A percentile compares a stretch with the other conserved stretches of the same genome.
phyloP scores from a whole-genome alignment of 192 early-diverging fungal genomes.

The Coemansia sp. region DNA sequence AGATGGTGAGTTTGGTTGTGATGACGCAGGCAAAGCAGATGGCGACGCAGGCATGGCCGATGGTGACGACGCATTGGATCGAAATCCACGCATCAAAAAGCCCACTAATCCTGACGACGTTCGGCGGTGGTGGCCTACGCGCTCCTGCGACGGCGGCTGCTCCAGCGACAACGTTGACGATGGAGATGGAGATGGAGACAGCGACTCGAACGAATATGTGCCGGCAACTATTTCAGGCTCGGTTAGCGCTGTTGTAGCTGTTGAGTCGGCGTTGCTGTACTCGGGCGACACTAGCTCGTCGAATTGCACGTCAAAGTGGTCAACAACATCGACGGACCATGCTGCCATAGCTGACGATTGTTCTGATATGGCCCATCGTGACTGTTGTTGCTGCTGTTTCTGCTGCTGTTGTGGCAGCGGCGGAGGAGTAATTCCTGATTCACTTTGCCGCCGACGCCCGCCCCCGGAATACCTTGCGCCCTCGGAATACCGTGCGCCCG shows the following conservation, averaged over 20 bases:
- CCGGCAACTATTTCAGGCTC: slow-evolving; percentile 19
- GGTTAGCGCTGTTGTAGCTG: not conserved
- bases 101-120: slow-evolving; percentile 49
- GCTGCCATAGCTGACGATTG: slow-evolving; percentile 49
- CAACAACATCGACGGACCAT: slow-evolving; percentile 46
- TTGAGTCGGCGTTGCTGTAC: not conserved
- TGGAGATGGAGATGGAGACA: not conserved
- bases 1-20: too few species aligned
- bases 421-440: not conserved
- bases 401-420: not conserved
- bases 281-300: slow-evolving; percentile 42
- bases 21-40: too few species aligned
- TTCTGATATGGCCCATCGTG: slow-evolving; percentile 24
- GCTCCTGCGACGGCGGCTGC: slow-evolving; percentile 7
- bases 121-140: slow-evolving; percentile 17
- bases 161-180: slow-evolving; percentile 9
- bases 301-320: slow-evolving; percentile 46
- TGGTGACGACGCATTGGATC: slow-evolving; percentile 20
- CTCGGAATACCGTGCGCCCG: not conserved
- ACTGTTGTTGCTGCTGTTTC: not conserved
- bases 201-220: slow-evolving; percentile 20
- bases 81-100: slow-evolving; percentile 42
- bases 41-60: not conserved
- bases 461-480: not conserved
- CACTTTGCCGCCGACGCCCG: slow-evolving; percentile 13